Evolutionary conservation across 495 filamentous ascomycete species (phyloP).

Genomic region (Tirmania nivea): DNA sequence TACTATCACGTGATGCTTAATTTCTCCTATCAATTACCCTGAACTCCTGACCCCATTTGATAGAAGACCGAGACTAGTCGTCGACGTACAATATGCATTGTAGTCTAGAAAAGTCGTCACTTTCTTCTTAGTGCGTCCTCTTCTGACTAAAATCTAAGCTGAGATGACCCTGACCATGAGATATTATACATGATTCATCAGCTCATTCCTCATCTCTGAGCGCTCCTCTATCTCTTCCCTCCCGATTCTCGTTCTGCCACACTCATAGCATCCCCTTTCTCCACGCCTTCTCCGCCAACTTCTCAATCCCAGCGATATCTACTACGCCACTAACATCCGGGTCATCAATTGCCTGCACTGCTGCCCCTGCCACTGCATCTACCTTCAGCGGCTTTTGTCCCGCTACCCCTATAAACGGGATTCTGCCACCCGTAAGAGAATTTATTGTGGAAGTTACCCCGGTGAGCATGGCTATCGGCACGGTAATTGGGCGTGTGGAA

Average conservation of each 20-base stretch:
- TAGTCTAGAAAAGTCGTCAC: too few species aligned
- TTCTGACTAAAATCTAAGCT: too few species aligned
- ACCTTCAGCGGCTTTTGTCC: conserved; percentile 70
- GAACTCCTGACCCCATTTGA: too few species aligned
- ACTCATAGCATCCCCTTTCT: conserved; percentile 53
- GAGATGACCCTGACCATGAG: too few species aligned
- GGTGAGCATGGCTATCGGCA: conserved; percentile 59
- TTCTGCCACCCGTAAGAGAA: conserved; percentile 43
- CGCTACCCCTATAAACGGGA: conserved; percentile 58
- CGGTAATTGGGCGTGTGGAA: conserved; percentile 52
- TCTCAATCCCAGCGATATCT: conserved; percentile 46
- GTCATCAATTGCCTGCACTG: conserved; percentile 58
- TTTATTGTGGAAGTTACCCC: conserved; percentile 50
- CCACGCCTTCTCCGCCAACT: conserved; percentile 53
- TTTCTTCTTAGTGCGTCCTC: too few species aligned
- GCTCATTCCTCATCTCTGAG: too few species aligned
- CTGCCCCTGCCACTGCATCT: conserved; percentile 63
- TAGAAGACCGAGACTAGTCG: too few species aligned
- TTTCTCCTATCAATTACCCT: too few species aligned
- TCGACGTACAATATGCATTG: too few species aligned
- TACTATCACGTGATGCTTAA: too few species aligned
- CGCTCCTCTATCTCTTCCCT: too few species aligned
- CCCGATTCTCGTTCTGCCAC: not conserved
- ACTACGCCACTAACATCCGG: conserved; percentile 45
- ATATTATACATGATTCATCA: too few species aligned